Evolutionary conservation across 371 early-diverging fungal species (phyloP).

Genomic region (Apophysomyces variabilis): DNA sequence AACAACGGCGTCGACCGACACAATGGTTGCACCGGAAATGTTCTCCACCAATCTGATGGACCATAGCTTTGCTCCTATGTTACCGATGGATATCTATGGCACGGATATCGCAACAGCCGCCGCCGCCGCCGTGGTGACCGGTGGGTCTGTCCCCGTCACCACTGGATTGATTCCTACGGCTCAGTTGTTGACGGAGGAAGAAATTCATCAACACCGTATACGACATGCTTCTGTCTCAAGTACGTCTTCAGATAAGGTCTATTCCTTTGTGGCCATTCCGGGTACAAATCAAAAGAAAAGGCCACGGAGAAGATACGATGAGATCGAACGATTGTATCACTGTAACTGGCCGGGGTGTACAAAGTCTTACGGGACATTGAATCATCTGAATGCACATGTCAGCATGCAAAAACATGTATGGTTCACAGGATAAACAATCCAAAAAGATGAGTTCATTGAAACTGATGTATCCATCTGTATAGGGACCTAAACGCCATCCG

Average conservation of each 20-base stretch:
- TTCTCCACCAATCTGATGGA: conserved; percentile 13
- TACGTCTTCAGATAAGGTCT: conserved; percentile 31
- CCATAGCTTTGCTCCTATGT: background rate
- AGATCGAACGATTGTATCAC: conserved; percentile 62
- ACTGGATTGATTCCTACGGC: background rate
- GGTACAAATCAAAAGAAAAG: conserved; percentile 58
- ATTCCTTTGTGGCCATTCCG: conserved; percentile 54
- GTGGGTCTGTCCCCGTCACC: background rate
- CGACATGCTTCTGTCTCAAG: conserved; percentile 15
- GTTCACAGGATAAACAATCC: background rate
- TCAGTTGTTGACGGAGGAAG: conserved; percentile 5
- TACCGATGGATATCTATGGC: conserved; percentile 22
- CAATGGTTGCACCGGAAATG: conserved; percentile 4
- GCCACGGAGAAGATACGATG: conserved; percentile 58
- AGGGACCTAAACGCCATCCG: conserved; percentile 37
- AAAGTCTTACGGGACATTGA: conserved; percentile 66
- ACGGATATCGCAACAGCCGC: conserved; percentile 10
- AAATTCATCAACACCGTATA: conserved; percentile 8
- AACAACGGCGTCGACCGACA: conserved; percentile 21
- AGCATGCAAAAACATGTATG: conserved; percentile 62
- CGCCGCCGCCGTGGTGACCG: conserved; percentile 17
- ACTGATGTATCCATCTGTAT: conserved; percentile 7
- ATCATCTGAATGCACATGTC: conserved; percentile 66
- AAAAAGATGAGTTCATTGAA: background rate
- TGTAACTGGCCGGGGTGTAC: conserved; percentile 58